A percentile compares a stretch with the other conserved stretches of the same genome.
Conservation (phyloP, 169 alveolate species). For the Plasmodium fragile region DNA sequence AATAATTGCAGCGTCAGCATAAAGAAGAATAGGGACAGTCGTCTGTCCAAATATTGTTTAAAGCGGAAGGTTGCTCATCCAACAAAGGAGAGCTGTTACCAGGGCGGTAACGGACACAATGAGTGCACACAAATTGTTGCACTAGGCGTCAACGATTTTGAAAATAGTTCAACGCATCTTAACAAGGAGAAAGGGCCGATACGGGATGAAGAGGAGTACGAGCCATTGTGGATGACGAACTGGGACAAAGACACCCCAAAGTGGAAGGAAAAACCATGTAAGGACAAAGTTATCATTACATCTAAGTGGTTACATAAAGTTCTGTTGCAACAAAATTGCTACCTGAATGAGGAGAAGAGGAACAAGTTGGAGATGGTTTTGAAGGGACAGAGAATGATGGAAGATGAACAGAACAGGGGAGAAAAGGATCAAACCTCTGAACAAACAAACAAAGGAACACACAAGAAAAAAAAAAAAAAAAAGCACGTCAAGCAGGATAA, state of each 20-base stretch:
- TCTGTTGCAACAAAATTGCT: constrained; percentile 33
- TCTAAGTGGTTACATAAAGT: constrained; percentile 48
- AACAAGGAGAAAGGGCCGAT: not conserved
- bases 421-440: not conserved
- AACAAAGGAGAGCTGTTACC: not conserved
- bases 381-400: not conserved
- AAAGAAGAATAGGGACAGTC: constrained; percentile 3
- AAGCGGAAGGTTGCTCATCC: not conserved
- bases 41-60: constrained; percentile 19
- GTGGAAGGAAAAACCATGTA: not conserved
- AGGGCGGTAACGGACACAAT: not conserved
- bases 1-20: constrained; percentile 31
- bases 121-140: constrained; percentile 22
- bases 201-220: not conserved
- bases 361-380: not conserved
- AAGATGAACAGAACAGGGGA: not conserved
- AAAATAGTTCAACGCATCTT: not conserved
- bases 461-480: not conserved
- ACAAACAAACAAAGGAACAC: not conserved
- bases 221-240: not conserved
- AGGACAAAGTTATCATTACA: not conserved
- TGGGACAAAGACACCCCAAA: not conserved
- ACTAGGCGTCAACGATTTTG: constrained; percentile 32
- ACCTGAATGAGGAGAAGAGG: constrained; percentile 3
- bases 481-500: not conserved